phyloP scores from a whole-genome alignment of 495 filamentous ascomycete species.

The Penicillium cosmopolitanum region DNA sequence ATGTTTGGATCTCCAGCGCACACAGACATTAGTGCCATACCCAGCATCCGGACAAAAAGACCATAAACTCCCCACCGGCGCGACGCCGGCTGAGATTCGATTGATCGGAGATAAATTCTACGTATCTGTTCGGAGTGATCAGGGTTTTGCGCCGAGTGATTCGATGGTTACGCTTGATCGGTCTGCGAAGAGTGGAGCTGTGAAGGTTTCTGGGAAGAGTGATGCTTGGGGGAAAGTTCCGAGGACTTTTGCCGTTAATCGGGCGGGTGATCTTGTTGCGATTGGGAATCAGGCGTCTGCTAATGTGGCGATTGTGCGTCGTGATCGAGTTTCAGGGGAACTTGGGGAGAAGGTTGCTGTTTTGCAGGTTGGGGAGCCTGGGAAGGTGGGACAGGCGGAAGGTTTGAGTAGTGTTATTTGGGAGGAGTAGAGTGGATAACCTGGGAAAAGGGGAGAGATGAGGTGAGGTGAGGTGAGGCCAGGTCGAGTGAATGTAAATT shows the following conservation, averaged over 20 bases:
- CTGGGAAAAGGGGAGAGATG: too few species aligned
- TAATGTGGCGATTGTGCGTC: constrained; percentile 61
- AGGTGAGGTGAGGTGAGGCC: too few species aligned
- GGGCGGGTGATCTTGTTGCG: constrained; percentile 60
- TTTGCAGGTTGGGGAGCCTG: constrained; percentile 39
- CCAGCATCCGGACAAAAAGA: constrained; percentile 6
- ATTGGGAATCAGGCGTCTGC: constrained; percentile 64
- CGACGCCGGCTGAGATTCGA: constrained; percentile 44
- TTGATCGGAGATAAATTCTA: constrained; percentile 33
- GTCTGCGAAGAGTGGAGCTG: constrained; percentile 43
- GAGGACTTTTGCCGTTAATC: constrained; percentile 68
- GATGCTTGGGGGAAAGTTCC: constrained; percentile 64
- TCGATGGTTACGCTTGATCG: constrained; percentile 40
- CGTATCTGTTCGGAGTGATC: constrained; percentile 49
- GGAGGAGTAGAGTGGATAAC: constrained; percentile 48
- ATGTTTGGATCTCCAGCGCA: constrained; percentile 45
- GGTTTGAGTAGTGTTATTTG: constrained; percentile 64
- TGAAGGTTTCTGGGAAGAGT: constrained; percentile 53
- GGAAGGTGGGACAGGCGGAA: constrained; percentile 41
- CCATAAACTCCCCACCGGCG: constrained; percentile 31
- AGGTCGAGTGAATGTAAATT: not conserved
- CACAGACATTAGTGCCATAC: constrained; percentile 36
- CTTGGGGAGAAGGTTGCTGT: constrained; percentile 55
- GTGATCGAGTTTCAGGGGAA: constrained; percentile 58
- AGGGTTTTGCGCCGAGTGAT: constrained; percentile 37